Base-by-base conservation (phyloP, 1,284 basidiomycete species). In the Leucoagaricus sp. region DNA sequence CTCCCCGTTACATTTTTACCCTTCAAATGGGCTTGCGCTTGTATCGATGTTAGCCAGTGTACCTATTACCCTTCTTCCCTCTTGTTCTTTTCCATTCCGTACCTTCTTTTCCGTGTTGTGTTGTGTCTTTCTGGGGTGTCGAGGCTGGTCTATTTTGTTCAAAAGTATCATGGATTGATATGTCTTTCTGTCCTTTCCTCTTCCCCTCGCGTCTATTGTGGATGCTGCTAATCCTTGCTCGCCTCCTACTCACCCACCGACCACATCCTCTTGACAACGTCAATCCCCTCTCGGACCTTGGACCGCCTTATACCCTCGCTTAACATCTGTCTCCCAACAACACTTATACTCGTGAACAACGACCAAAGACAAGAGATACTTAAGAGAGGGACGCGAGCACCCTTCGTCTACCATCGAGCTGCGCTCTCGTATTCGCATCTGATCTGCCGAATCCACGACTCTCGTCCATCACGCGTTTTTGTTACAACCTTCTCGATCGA, bases 21-120 rank as follows among this genome's bases (percentile, higher is more conserved):
- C 13, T 34, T 34, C n/a, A 17, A 48, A 34, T 40, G 44, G 34
- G 53, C 53, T 54, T 47, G 53, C 53, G 50, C 50, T 52, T 19
- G 40, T 44, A 21, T 42, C 41, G 17, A 15, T 42, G 4, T 45
- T 52, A 29, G 40, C 45, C 41, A 34, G 53, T 54, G 45, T 45
- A 34, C 21, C 51, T 36, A 21, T 50, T 50, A n/a, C 38, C 17
- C 41, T 10, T 29, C 33, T 46, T 48, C 29, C 38, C 41, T 44
- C 23, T 4, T 8, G 41, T 45, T 46, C 29, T 12, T 29, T 2
- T 23, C n/a, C 25, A 26, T 2, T 8, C 33, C 31, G 9, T 4
- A 23, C 21, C n/a, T n/a, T 40, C 34, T 25, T 29, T 26, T 21
- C n/a, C 29, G 25, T 36, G 31, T 44, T 44, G 23, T 53, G 28